These are phyloP conservation scores for Pleurotus salmoneostramineus DNA, from an alignment of 768 basidiomycete genomes.

Conservation along the genomic window DNA sequence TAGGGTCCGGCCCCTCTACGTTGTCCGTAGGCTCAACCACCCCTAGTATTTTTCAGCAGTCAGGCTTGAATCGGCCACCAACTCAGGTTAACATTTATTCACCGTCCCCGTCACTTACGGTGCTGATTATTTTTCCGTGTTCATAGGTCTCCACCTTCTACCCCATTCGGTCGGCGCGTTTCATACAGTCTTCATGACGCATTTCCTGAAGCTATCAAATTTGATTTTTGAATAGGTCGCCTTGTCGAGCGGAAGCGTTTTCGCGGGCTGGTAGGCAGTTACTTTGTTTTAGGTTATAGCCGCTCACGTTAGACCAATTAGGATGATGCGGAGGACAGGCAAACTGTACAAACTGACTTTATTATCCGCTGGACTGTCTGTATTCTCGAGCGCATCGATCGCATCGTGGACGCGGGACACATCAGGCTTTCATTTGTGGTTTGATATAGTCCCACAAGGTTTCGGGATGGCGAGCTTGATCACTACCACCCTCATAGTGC, in stretches of 20 bases:
- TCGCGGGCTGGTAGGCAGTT: constrained; percentile 73
- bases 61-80: constrained; percentile 58
- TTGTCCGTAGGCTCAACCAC: constrained; percentile 7
- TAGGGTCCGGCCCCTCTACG: constrained; percentile 26
- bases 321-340: constrained; percentile 85
- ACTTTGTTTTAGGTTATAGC: not conserved
- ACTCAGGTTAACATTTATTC: constrained; percentile 52
- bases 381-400: constrained; percentile 59
- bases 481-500: constrained; percentile 81
- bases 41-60: constrained; percentile 81
- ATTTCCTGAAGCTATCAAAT: constrained; percentile 13
- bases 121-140: constrained; percentile 12
- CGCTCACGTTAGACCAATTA: constrained; percentile 20
- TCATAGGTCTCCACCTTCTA: constrained; percentile 74
- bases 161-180: constrained; percentile 74
- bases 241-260: constrained; percentile 79
- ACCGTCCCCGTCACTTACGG: constrained; percentile 8
- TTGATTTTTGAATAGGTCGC: constrained; percentile 46
- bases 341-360: constrained; percentile 79
- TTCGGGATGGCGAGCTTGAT: constrained; percentile 84
- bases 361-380: constrained; percentile 52
- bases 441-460: constrained; percentile 77
- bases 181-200: constrained; percentile 8
- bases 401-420: constrained; percentile 64
- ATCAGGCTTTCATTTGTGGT: constrained; percentile 62